Base-by-base conservation (phyloP, 2,329 filamentous ascomycete species). In the Ophiostoma sp. region DNA sequence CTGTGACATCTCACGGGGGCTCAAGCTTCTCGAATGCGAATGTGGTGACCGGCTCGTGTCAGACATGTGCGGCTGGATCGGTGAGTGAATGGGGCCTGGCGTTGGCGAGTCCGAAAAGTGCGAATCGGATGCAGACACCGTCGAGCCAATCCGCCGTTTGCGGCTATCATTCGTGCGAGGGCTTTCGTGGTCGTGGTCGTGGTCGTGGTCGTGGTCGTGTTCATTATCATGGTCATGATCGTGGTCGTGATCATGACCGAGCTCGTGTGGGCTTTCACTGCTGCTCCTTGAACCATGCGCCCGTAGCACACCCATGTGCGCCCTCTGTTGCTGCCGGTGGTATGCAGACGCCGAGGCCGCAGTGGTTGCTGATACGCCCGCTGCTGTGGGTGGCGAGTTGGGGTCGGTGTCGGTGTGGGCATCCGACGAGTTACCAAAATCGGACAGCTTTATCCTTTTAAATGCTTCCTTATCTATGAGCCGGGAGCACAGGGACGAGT, bases 71-170 rank as follows among this genome's bases (percentile, higher is more conserved):
- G 79, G 77, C 33, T 2, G 76, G 74, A 48, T 76, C 1, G 84
- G 83, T 5, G 84, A 86, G 20, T 79, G 77, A 20, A 81, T 72
- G 0, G 77, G 69, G 11, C 77, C 71, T 4, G 79, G 75, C 13
- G 78, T 79, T 2, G 80, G 75, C 3, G 78, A 77, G 2, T 80
- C 77, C 0, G 83, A 81, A 60, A 80, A 80, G 36, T 80, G 82
- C 0, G 82, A 82, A 60, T 84, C 83, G 1, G 80, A 77, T 17
- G 80, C 76, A 0, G 84, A 86, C 39, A 80, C 79, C 7, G 80
- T 78, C 17, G 85, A 87, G 62, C 80, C 80, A 62, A 85, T 76
- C 65, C 84, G 79, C 71, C 84, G 82, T 66, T 82, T 81, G 10
- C 82, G 79, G 44, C 33, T 62, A 27, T 27, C 27, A 4, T 35